phyloP scores from a whole-genome alignment of 2,329 filamentous ascomycete genomes.

The Neopestalotiopsis rosae region DNA sequence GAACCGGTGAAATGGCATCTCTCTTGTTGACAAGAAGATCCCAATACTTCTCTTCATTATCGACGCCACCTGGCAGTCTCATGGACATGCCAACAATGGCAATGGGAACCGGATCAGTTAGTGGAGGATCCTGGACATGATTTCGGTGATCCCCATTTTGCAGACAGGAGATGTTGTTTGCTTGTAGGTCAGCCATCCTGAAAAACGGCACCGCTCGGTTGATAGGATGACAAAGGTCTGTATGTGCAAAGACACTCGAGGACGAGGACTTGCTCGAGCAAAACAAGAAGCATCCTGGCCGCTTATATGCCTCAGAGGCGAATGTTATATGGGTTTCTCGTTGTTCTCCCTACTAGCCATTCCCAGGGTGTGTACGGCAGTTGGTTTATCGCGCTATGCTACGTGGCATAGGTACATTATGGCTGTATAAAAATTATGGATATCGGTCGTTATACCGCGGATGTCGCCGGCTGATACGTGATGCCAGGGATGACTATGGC shows the following conservation, averaged over 20 bases:
- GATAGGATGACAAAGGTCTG: background rate
- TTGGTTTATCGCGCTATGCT: no score
- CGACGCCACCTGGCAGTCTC: conserved; percentile 22
- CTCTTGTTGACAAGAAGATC: conserved; percentile 21
- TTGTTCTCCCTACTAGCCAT: background rate
- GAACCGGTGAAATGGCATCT: conserved; percentile 24
- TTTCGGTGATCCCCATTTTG: background rate
- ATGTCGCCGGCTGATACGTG: no score
- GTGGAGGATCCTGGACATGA: background rate
- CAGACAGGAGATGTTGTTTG: background rate
- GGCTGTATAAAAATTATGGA: no score
- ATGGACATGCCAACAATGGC: conserved; percentile 25
- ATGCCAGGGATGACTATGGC: no score
- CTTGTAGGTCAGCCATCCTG: background rate
- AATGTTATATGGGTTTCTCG: background rate
- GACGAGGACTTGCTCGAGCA: background rate
- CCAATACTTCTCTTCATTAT: conserved; percentile 21
- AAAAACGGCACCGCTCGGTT: background rate
- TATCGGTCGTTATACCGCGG: no score
- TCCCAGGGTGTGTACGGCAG: background rate
- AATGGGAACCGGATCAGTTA: conserved; percentile 9
- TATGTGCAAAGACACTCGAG: conserved; percentile 1
- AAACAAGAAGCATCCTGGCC: background rate
- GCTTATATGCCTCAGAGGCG: background rate
- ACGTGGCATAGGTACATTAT: no score